A percentile compares a stretch with the other conserved stretches of the same genome.
These are phyloP conservation scores for Trypanosomatidae sp. DNA, from an alignment of 208 protist species.

Conservation along the genomic window DNA sequence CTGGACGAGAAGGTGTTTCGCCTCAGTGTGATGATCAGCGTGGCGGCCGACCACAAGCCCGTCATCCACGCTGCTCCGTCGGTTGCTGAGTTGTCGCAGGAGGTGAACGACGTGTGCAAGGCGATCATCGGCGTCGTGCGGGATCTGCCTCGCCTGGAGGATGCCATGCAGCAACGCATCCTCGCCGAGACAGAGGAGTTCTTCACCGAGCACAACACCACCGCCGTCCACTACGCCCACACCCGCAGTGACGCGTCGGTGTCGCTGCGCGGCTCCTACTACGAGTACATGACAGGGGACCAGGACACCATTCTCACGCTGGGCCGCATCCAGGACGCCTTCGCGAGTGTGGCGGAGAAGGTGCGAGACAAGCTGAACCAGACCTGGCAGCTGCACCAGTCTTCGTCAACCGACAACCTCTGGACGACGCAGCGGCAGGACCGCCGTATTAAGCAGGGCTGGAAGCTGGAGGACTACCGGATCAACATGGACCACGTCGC, in stretches of 20 bases:
- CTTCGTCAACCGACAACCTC: slow-evolving; percentile 92
- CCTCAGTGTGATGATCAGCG: slow-evolving; percentile 93
- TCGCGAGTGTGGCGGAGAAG: slow-evolving; percentile 92
- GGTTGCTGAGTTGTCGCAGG: slow-evolving; percentile 84
- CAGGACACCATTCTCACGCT: slow-evolving; percentile 94
- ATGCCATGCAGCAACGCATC: slow-evolving; percentile 61
- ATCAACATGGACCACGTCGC: slow-evolving; percentile 95
- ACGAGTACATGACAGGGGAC: slow-evolving; percentile 94
- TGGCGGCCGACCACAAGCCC: slow-evolving; percentile 66
- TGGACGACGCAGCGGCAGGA: slow-evolving; percentile 95
- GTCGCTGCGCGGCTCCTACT: slow-evolving; percentile 87
- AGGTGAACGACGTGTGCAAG: slow-evolving; percentile 92
- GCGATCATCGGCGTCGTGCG: slow-evolving; percentile 92
- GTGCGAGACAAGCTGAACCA: slow-evolving; percentile 93
- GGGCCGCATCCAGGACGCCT: slow-evolving; percentile 88
- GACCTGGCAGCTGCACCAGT: slow-evolving; percentile 96
- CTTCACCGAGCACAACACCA: slow-evolving; percentile 44
- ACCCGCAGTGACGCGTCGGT: slow-evolving; percentile 41
- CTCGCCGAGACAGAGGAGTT: slow-evolving; percentile 54
- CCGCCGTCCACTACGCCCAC: slow-evolving; percentile 58
- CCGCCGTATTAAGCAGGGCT: slow-evolving; percentile 91
- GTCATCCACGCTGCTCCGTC: slow-evolving; percentile 91
- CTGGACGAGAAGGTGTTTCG: slow-evolving; percentile 93
- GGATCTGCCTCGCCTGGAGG: slow-evolving; percentile 89
- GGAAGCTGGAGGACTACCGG: slow-evolving; percentile 94